Percentiles rank a stretch among this genome's conserved stretches.
Conservation (phyloP, 1,284 basidiomycete species). For the Moesziomyces aphidis region DNA sequence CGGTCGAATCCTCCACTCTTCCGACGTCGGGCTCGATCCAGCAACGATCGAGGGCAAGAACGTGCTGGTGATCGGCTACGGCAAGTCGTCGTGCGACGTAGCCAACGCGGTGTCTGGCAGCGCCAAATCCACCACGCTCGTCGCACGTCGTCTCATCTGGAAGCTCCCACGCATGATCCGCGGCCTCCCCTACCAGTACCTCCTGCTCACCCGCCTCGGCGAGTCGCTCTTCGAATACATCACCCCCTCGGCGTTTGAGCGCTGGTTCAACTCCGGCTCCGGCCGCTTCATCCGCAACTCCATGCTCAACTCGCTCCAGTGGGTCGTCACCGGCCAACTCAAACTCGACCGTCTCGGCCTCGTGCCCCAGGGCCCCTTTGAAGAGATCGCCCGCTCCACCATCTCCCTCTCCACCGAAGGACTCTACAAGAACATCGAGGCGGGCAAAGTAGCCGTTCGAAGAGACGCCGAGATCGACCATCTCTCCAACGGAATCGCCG, state of each 20-base stretch:
- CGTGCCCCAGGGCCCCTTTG: conserved; percentile 49
- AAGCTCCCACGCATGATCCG: conserved; percentile 53
- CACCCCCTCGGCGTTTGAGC: conserved; percentile 41
- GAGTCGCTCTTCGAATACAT: conserved; percentile 59
- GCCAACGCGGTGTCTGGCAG: conserved; percentile 50
- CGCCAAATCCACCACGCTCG: conserved; percentile 45
- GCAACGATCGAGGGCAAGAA: conserved; percentile 43
- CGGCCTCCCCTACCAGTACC: conserved; percentile 56
- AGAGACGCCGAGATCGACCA: conserved; percentile 39
- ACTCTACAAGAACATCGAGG: conserved; percentile 50
- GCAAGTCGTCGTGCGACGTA: conserved; percentile 58
- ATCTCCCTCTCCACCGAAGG: conserved; percentile 58
- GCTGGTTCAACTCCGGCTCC: conserved; percentile 34
- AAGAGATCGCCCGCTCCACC: conserved; percentile 54
- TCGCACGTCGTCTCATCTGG: conserved; percentile 58
- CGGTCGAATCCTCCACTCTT: conserved; percentile 52
- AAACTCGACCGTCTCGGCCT: conserved; percentile 40
- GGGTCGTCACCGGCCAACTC: conserved; percentile 47
- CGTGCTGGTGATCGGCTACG: conserved; percentile 57
- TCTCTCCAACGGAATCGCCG: conserved; percentile 16
- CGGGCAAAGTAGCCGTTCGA: conserved; percentile 18
- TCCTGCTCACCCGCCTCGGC: conserved; percentile 54
- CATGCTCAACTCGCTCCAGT: conserved; percentile 49
- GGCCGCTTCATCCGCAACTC: conserved; percentile 46
- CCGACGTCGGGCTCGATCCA: conserved; percentile 26